phyloP scores from a whole-genome alignment of 495 filamentous ascomycete species.

The Neurospora africana region DNA sequence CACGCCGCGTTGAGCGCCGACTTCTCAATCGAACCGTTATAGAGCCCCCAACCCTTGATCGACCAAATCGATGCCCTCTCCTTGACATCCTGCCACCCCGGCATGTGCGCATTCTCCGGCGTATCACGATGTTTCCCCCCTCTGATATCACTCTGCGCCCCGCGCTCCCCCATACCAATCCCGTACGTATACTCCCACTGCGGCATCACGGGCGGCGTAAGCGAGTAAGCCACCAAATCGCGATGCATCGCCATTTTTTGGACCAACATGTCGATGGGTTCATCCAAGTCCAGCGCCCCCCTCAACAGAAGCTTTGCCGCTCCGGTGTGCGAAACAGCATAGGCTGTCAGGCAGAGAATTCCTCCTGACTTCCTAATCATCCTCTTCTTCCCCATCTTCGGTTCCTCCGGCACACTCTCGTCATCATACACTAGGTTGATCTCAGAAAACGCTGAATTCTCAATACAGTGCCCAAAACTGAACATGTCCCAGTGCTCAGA shows the following conservation, averaged over 20 bases:
- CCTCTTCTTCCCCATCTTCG: slow-evolving; percentile 7
- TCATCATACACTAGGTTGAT: slow-evolving; percentile 6
- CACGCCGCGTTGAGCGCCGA: slow-evolving; percentile 12
- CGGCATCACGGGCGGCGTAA: slow-evolving; percentile 10
- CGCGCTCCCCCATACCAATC: slow-evolving; percentile 10
- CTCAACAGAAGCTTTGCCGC: slow-evolving; percentile 12
- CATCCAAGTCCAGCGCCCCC: slow-evolving; percentile 9
- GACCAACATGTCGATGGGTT: slow-evolving; percentile 12
- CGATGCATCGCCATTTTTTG: neutral
- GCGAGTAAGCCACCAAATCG: slow-evolving; percentile 9
- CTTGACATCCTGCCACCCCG: slow-evolving; percentile 9
- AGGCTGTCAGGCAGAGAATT: slow-evolving; percentile 11
- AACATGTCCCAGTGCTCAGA: slow-evolving; percentile 14
- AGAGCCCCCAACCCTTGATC: too few species aligned
- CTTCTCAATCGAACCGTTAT: too few species aligned
- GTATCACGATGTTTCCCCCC: slow-evolving; percentile 12
- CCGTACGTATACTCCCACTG: slow-evolving; percentile 14
- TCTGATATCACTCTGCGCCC: slow-evolving; percentile 13
- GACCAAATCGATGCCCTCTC: slow-evolving; percentile 5
- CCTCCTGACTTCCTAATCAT: slow-evolving; percentile 11
- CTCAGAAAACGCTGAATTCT: too few species aligned
- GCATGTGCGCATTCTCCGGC: slow-evolving; percentile 6
- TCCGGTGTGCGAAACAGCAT: slow-evolving; percentile 12
- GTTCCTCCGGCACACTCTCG: slow-evolving; percentile 4
- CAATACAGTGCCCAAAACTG: slow-evolving; percentile 12